phyloP scores from a whole-genome alignment of 2,329 filamentous ascomycete genomes.

The Botrytis paeoniae region DNA sequence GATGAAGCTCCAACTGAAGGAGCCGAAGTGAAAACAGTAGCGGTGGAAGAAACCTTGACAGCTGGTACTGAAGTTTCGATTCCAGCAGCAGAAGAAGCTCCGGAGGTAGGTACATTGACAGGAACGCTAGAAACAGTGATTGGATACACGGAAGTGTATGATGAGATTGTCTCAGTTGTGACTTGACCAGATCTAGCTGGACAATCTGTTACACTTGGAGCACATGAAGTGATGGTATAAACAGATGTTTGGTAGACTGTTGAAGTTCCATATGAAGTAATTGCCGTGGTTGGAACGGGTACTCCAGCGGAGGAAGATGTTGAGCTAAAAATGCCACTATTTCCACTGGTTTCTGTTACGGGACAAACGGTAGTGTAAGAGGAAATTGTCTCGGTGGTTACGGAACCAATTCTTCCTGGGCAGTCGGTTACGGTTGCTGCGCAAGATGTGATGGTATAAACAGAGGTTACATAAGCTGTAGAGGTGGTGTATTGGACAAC shows the following conservation, averaged over 20 bases:
- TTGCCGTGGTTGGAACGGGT: slow-evolving; percentile 5
- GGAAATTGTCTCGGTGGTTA: slow-evolving; percentile 40
- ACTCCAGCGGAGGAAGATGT: not conserved
- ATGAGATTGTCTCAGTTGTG: slow-evolving; percentile 42
- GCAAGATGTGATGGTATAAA: slow-evolving; percentile 52
- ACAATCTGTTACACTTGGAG: slow-evolving; percentile 49
- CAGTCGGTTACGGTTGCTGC: slow-evolving; percentile 49
- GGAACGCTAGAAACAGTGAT: slow-evolving; percentile 17
- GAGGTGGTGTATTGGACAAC: slow-evolving; percentile 33
- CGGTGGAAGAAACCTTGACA: not conserved
- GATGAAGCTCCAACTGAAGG: not conserved
- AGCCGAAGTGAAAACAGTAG: too few relatives aligned
- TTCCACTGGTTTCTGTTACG: slow-evolving; percentile 36
- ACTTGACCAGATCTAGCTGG: slow-evolving; percentile 42
- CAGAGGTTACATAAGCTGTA: slow-evolving; percentile 49
- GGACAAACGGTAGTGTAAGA: slow-evolving; percentile 42
- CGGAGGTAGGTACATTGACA: not conserved
- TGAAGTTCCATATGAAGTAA: slow-evolving; percentile 38
- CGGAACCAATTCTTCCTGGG: slow-evolving; percentile 40
- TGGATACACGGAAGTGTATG: slow-evolving; percentile 44
- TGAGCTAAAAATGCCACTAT: slow-evolving; percentile 8
- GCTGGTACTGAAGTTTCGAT: not conserved
- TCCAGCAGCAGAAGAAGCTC: not conserved
- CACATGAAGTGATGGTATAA: slow-evolving; percentile 52
- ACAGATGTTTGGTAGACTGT: slow-evolving; percentile 51